phyloP scores from a whole-genome alignment of 331 rosid species.

The Quercus phellos region DNA sequence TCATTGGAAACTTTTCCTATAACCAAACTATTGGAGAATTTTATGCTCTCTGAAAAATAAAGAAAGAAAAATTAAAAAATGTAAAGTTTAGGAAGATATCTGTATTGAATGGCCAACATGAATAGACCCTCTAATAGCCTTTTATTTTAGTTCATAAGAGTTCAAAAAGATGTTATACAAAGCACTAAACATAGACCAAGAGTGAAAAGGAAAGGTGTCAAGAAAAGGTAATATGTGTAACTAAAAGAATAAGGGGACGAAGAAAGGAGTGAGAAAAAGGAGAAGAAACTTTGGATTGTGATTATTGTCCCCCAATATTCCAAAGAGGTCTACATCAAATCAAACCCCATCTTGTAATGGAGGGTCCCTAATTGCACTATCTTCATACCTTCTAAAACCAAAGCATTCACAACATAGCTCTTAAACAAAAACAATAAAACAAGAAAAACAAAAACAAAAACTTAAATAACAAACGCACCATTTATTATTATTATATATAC shows the following conservation, averaged over 20 bases:
- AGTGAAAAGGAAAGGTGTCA: conserved; percentile 50
- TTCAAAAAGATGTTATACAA: conserved; percentile 26
- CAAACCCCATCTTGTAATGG: conserved; percentile 36
- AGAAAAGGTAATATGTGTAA: conserved; percentile 41
- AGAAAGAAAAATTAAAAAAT: background rate
- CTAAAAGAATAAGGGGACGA: conserved; percentile 41
- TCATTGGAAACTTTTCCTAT: too few relatives aligned
- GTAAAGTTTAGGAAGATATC: background rate
- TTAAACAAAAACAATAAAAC: too few relatives aligned
- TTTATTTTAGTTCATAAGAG: conserved; percentile 8
- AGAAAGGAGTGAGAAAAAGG: conserved; percentile 37
- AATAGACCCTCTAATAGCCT: conserved; percentile 11
- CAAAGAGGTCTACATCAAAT: conserved; percentile 58
- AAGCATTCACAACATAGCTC: background rate
- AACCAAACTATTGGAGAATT: too few relatives aligned
- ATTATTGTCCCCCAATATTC: conserved; percentile 70
- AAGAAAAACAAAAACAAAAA: too few relatives aligned
- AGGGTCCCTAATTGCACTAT: conserved; percentile 50
- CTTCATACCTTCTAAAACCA: conserved; percentile 8
- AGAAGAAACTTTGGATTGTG: conserved; percentile 49
- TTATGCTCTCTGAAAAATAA: background rate
- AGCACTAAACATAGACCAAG: conserved; percentile 24
- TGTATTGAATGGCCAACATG: background rate
- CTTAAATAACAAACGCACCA: too few relatives aligned
- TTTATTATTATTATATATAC: too few relatives aligned